Conservation (phyloP, 805 yeast species). For the Pichia thaimueangensis region DNA sequence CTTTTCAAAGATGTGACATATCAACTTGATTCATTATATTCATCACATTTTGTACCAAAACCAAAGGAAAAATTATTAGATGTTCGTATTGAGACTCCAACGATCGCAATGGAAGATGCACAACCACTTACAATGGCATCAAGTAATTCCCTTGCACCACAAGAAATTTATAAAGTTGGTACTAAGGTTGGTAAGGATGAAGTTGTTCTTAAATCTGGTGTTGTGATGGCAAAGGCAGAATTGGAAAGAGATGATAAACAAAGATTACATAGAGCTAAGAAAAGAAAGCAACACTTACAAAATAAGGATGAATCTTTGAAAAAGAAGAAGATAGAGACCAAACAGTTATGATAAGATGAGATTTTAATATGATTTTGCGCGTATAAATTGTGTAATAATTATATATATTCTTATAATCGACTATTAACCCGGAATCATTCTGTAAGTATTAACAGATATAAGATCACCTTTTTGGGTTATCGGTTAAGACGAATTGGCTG, state of each 20-base stretch:
- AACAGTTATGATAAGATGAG: slow-evolving; percentile 9
- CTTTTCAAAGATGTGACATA: slow-evolving; percentile 57
- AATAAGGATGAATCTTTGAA: slow-evolving; percentile 26
- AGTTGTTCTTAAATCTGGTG: slow-evolving; percentile 68
- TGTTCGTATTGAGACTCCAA: slow-evolving; percentile 74
- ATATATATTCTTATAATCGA: too few species aligned
- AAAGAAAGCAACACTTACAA: slow-evolving; percentile 52
- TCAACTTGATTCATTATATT: slow-evolving; percentile 79
- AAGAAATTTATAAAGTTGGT: slow-evolving; percentile 68
- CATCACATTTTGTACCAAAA: slow-evolving; percentile 93
- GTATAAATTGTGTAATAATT: too few species aligned
- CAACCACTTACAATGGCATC: slow-evolving; percentile 81
- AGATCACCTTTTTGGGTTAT: too few species aligned
- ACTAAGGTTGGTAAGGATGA: slow-evolving; percentile 44
- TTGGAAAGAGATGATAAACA: slow-evolving; percentile 79
- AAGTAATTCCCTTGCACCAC: slow-evolving; percentile 83
- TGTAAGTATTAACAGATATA: too few species aligned
- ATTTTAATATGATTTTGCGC: too few species aligned
- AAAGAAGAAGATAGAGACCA: slow-evolving; percentile 22
- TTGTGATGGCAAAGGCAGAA: slow-evolving; percentile 76
- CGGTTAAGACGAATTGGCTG: too few species aligned
- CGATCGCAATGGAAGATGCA: slow-evolving; percentile 91
- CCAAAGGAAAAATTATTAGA: slow-evolving; percentile 76
- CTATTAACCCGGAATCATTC: too few species aligned
- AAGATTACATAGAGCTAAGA: slow-evolving; percentile 77